phyloP scores from a whole-genome alignment of 805 yeast genomes.

The Starmerella floricola region DNA sequence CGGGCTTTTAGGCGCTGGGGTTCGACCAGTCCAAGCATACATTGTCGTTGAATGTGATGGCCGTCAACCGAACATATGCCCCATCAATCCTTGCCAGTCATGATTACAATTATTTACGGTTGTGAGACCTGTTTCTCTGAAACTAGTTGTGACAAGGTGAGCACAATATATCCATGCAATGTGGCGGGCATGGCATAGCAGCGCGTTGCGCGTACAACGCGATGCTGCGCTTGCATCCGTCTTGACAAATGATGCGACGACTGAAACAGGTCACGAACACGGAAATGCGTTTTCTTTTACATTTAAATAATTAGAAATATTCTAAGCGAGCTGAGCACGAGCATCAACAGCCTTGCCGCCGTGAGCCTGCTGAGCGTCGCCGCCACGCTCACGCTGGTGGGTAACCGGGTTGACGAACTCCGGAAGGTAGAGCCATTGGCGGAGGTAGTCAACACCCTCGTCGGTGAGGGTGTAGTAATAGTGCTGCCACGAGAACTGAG shows the following conservation, averaged over 20 bases:
- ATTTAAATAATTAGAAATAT: conserved; percentile 15
- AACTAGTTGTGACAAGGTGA: too few relatives aligned
- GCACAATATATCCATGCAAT: too few relatives aligned
- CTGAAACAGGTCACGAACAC: neutral
- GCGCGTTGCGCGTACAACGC: too few relatives aligned
- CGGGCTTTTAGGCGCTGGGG: too few relatives aligned
- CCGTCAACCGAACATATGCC: too few relatives aligned
- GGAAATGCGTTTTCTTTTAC: conserved; percentile 1
- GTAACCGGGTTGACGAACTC: conserved; percentile 97
- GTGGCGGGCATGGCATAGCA: too few relatives aligned
- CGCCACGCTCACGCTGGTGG: conserved; percentile 66
- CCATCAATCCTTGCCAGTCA: too few relatives aligned
- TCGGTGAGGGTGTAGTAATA: conserved; percentile 99
- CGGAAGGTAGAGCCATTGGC: conserved; percentile 97
- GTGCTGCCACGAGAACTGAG: conserved; percentile 99
- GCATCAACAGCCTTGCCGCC: conserved; percentile 26
- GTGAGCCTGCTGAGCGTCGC: conserved; percentile 54
- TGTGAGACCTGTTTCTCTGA: too few relatives aligned
- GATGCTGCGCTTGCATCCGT: too few relatives aligned
- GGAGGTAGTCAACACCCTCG: conserved; percentile 97
- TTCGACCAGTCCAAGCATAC: too few relatives aligned
- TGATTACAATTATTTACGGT: too few relatives aligned
- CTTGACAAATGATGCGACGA: neutral
- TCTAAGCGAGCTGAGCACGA: conserved; percentile 30
- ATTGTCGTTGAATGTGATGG: too few relatives aligned